A percentile compares a stretch with the other conserved stretches of the same genome.
Conservation (phyloP, 441 rosid species). For the Pelargonium citronellum region DNA sequence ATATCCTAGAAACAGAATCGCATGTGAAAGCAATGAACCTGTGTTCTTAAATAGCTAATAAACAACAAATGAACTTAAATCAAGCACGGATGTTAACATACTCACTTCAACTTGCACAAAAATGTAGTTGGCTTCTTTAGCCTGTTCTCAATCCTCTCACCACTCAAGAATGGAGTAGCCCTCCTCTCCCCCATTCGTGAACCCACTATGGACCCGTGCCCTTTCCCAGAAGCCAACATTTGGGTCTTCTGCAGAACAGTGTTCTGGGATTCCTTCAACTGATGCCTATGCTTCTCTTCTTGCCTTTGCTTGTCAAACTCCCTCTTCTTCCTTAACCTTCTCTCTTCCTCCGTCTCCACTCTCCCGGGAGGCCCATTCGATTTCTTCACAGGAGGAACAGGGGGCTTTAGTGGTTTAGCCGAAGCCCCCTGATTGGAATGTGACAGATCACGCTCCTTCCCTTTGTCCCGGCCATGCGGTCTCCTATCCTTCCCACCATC, state of each 20-base stretch:
- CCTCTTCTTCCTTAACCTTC: conserved; percentile 81
- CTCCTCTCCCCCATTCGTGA: conserved; percentile 78
- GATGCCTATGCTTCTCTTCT: conserved; percentile 64
- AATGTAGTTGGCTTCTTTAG: conserved; percentile 97
- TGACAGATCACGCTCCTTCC: conserved; percentile 47
- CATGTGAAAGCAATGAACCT: background rate
- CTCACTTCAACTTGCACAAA: conserved; percentile 96
- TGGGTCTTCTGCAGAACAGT: conserved; percentile 51
- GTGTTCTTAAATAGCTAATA: background rate
- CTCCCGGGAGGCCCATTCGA: conserved; percentile 43
- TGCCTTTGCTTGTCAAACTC: conserved; percentile 83
- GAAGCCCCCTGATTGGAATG: conserved; percentile 33
- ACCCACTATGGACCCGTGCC: conserved; percentile 64
- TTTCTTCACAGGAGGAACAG: conserved; percentile 42
- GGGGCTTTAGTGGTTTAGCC: conserved; percentile 41
- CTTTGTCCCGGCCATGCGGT: conserved; percentile 34
- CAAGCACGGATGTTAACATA: conserved; percentile 20
- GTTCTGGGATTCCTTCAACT: conserved; percentile 54
- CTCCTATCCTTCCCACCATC: conserved; percentile 36
- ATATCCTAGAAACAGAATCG: background rate
- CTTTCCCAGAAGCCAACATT: conserved; percentile 49
- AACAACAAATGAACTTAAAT: background rate
- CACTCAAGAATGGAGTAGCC: conserved; percentile 57
- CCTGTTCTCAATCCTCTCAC: conserved; percentile 83
- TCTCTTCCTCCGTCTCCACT: conserved; percentile 87